Conservation (phyloP, 805 yeast genomes). For the Barnettozyma siamensis region DNA sequence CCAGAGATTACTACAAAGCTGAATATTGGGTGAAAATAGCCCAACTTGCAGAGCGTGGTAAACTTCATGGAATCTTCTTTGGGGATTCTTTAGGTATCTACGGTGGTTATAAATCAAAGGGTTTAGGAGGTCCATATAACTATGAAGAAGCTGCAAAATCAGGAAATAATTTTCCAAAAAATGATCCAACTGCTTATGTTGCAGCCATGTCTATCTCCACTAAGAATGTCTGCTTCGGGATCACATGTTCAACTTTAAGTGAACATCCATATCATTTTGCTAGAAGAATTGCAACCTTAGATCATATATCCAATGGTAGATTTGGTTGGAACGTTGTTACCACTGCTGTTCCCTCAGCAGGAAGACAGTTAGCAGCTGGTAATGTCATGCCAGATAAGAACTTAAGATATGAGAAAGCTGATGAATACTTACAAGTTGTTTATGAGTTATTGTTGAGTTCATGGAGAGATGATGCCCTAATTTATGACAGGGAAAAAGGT, state of each 20-base stretch:
- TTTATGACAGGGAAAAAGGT: conserved; percentile 18
- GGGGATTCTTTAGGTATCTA: conserved; percentile 35
- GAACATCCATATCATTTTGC: conserved; percentile 39
- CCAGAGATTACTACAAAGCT: conserved; percentile 10
- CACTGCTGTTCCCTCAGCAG: conserved; percentile 37
- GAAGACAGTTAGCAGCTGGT: conserved; percentile 31
- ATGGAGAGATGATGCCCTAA: conserved; percentile 34
- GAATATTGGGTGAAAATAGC: conserved; percentile 34
- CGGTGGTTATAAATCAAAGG: conserved; percentile 28
- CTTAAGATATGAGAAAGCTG: conserved; percentile 35
- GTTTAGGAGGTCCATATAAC: conserved; percentile 28
- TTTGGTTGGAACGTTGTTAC: conserved; percentile 42
- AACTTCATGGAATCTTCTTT: conserved; percentile 30
- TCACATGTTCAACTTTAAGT: conserved; percentile 37
- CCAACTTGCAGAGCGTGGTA: conserved; percentile 30
- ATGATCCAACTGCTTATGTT: conserved; percentile 29
- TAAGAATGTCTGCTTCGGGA: conserved; percentile 32
- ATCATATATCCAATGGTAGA: conserved; percentile 29
- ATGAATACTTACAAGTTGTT: conserved; percentile 36
- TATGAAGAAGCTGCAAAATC: conserved; percentile 23
- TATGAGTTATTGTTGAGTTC: conserved; percentile 34
- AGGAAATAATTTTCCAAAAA: conserved; percentile 10
- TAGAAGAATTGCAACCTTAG: conserved; percentile 33
- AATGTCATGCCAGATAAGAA: conserved; percentile 33
- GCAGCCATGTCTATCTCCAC: conserved; percentile 36